A percentile compares a stretch with the other conserved stretches of the same genome.
Conservation (phyloP, 345 rosid genomes). For the Hibiscus mutabilis region DNA sequence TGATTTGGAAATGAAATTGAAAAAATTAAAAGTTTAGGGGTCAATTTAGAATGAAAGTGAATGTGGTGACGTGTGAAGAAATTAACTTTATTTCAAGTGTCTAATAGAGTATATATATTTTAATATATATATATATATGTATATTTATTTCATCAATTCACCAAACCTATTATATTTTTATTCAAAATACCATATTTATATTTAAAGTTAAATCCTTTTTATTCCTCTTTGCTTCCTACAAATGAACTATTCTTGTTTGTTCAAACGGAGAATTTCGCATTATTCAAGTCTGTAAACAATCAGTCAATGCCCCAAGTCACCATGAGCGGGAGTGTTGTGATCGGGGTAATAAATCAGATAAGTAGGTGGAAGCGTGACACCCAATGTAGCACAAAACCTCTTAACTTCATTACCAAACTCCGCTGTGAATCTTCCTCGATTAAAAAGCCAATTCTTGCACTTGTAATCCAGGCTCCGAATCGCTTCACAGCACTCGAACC, state of each 20-base stretch:
- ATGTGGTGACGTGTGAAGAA: too few species aligned
- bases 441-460: not conserved
- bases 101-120: too few species aligned
- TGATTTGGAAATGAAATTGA: too few species aligned
- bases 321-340: not conserved
- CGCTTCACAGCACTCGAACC: not conserved
- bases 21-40: too few species aligned
- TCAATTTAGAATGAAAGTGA: too few species aligned
- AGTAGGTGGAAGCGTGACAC: constrained; percentile 3
- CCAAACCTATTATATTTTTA: too few species aligned
- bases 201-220: too few species aligned
- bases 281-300: not conserved
- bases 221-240: not conserved
- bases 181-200: too few species aligned
- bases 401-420: not conserved
- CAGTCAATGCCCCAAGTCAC: too few species aligned
- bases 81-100: too few species aligned
- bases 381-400: not conserved
- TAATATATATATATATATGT: too few species aligned
- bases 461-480: not conserved
- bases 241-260: not conserved
- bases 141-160: too few species aligned
- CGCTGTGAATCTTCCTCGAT: not conserved
- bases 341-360: not conserved
- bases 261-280: not conserved